Conservation (phyloP, 768 basidiomycete genomes). For the Trametopsis cervina region DNA sequence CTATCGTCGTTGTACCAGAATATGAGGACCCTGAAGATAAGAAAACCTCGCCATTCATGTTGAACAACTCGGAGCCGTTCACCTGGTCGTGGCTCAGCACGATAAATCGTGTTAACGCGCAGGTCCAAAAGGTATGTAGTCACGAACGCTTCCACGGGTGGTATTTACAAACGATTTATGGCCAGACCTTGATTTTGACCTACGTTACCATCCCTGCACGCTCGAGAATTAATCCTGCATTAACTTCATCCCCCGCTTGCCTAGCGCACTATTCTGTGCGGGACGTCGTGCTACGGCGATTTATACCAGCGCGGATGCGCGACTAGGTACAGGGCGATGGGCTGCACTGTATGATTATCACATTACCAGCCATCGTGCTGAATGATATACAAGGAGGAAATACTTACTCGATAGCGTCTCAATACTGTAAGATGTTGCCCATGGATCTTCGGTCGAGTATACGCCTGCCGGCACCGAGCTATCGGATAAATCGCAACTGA, state of each 20-base stretch:
- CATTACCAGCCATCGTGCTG: no score
- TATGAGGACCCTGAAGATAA: constrained; percentile 81
- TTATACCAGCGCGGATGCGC: constrained; percentile 89
- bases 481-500: no score
- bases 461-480: no score
- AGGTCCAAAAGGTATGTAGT: constrained; percentile 82
- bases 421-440: no score
- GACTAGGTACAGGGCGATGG: constrained; percentile 40
- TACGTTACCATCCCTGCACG: constrained; percentile 90
- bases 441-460: no score
- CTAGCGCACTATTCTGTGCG: constrained; percentile 71
- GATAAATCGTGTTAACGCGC: constrained; percentile 91
- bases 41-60: constrained; percentile 50
- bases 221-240: constrained; percentile 41
- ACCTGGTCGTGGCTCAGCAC: constrained; percentile 97
- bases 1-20: constrained; percentile 82
- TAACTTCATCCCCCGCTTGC: constrained; percentile 66
- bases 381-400: no score
- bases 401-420: no score
- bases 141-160: not conserved
- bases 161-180: no score
- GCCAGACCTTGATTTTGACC: constrained; percentile 79
- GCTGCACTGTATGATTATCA: no score
- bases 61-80: constrained; percentile 66
- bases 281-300: constrained; percentile 80